Evolutionary conservation across 2,329 filamentous ascomycete species (phyloP), one percentile per base, ranked within the genome.

Genomic region (Alternaria sp.): DNA sequence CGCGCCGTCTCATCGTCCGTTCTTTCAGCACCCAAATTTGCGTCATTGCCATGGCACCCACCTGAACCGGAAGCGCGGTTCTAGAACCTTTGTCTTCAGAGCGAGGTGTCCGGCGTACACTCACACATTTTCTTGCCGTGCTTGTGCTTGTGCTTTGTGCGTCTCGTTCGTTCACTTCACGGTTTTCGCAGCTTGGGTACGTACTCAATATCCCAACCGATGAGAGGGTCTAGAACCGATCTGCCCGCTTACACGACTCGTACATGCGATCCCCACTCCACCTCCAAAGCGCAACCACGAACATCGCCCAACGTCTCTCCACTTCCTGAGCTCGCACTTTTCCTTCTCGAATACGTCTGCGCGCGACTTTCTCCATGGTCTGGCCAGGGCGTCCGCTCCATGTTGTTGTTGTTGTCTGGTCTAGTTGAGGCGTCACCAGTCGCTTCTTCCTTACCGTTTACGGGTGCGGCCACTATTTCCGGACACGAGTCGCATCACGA

Each of bases 181-280:
- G 39, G 16, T 49, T 49, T n/a, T 38, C 20, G 5, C 46, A 18
- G 46, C 14, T 22, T 36, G 18, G 46, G 30, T 38, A 36, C 18
- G 30, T 38, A 36, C 18, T 36, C 22, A 49, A 12, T n/a, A 34
- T 38, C 20, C 20, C 22, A 24, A 20, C 32, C 20, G 57, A 54
- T 57, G 51, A 32, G 14, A 57, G 24, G 61, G 64, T 55, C 67
- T 66, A 66, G 67, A 69, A 63, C 60, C 55, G 66, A 70, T 70
- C 64, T 63, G 30, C 53, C 51, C 46, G 42, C 57, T 26, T 64
- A 59, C 61, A 60, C 63, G 56, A 51, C 61, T 58, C 55, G 59
- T 48, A 39, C 61, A 49, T 54, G 54, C 51, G 32, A 46, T 58
- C 51, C 52, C 63, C 64, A 63, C 64, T 57, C 38, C 24, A 47